Conservation (phyloP, 768 basidiomycete species). For the Gloeophyllum trabeum region DNA sequence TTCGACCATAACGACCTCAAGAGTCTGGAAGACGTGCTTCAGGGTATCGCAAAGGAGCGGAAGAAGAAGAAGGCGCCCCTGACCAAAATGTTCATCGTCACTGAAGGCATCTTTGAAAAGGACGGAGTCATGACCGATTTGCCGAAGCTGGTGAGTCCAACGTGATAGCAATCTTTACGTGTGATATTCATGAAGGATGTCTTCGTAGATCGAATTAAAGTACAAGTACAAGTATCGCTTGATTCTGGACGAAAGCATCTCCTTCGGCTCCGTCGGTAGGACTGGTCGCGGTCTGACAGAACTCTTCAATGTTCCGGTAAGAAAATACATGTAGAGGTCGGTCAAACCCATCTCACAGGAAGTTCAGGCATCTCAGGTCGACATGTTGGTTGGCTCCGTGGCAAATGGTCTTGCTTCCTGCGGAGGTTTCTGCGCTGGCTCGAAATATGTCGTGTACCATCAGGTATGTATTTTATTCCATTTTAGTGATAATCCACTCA, state of each 20-base stretch:
- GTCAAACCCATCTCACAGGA: too few relatives aligned
- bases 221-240: slow-evolving; percentile 92
- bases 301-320: slow-evolving; percentile 83
- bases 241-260: slow-evolving; percentile 88
- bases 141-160: slow-evolving; percentile 68
- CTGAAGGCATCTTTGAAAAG: slow-evolving; percentile 94
- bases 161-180: neutral
- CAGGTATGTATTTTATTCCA: slow-evolving; percentile 37
- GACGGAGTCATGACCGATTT: slow-evolving; percentile 90
- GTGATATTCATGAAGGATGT: slow-evolving; percentile 1
- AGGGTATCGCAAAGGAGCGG: slow-evolving; percentile 77
- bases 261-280: slow-evolving; percentile 86
- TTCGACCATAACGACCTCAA: slow-evolving; percentile 93
- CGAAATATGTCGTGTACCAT: slow-evolving; percentile 71
- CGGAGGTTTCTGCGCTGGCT: slow-evolving; percentile 95
- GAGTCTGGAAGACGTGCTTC: slow-evolving; percentile 81
- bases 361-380: slow-evolving; percentile 76
- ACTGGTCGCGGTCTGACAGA: slow-evolving; percentile 95
- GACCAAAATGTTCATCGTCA: slow-evolving; percentile 89
- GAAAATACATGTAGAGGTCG: slow-evolving; percentile 18
- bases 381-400: slow-evolving; percentile 90
- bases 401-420: slow-evolving; percentile 73
- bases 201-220: slow-evolving; percentile 85
- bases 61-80: slow-evolving; percentile 73
- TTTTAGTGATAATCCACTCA: neutral